phyloP scores from a whole-genome alignment of 1,139 yeast genomes.

The Trichomonascaceae sp. region DNA sequence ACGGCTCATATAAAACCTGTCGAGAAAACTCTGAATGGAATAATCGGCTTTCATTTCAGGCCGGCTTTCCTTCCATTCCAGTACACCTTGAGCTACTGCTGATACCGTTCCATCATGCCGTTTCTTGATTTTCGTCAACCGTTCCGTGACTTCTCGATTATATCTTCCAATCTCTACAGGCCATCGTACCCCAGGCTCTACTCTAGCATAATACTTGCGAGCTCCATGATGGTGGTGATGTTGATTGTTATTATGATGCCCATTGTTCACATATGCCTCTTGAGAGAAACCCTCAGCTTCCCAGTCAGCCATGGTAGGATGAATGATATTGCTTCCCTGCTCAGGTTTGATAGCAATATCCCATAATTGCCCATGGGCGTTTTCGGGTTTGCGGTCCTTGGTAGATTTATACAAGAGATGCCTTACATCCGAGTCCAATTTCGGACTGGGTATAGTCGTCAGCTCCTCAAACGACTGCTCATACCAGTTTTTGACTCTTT shows the following conservation, averaged over 20 bases:
- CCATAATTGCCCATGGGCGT: slow-evolving; percentile 13
- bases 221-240: slow-evolving; percentile 12
- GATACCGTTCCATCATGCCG: slow-evolving; percentile 93
- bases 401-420: slow-evolving; percentile 24
- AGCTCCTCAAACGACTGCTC: slow-evolving; percentile 86
- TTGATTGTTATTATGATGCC: slow-evolving; percentile 1
- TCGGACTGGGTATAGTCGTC: slow-evolving; percentile 39
- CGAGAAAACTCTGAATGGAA: slow-evolving; percentile 71
- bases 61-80: slow-evolving; percentile 63
- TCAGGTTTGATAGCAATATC: slow-evolving; percentile 28
- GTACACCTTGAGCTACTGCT: slow-evolving; percentile 87
- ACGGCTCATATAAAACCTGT: slow-evolving; percentile 77
- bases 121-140: slow-evolving; percentile 64
- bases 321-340: slow-evolving; percentile 19
- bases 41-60: slow-evolving; percentile 34
- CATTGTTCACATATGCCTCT: slow-evolving; percentile 13
- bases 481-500: slow-evolving; percentile 80
- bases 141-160: slow-evolving; percentile 60
- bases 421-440: slow-evolving; percentile 27
- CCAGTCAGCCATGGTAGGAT: slow-evolving; percentile 23
- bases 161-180: slow-evolving; percentile 72
- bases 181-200: slow-evolving; percentile 51
- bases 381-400: slow-evolving; percentile 12
- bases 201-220: slow-evolving; percentile 55
- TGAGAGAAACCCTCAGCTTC: slow-evolving; percentile 23